These are phyloP conservation scores for Pythium pyrilobum DNA, from an alignment of 352 stramenopile genomes.

Conservation along the genomic window DNA sequence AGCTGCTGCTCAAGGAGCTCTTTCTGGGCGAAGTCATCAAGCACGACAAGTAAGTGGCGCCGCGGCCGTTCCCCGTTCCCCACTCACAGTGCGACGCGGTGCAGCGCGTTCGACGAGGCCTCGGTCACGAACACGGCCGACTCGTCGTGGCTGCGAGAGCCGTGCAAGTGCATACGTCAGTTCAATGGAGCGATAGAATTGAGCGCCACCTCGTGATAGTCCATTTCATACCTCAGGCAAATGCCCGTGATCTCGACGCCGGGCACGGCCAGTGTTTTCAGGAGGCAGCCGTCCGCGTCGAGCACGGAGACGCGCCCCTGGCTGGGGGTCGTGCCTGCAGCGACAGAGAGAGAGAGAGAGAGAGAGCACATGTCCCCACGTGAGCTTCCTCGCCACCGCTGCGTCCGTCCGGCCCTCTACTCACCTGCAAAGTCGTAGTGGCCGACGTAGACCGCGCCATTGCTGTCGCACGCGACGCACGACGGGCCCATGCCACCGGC, in stretches of 20 bases:
- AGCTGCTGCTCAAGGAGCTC: slow-evolving; percentile 78
- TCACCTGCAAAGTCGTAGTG: slow-evolving; percentile 82
- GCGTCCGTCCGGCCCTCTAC: background rate
- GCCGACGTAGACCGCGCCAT: slow-evolving; percentile 67
- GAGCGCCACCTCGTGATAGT: background rate
- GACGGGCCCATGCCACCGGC: slow-evolving; percentile 72
- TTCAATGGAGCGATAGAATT: background rate
- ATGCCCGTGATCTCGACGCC: slow-evolving; percentile 72
- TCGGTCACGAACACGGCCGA: slow-evolving; percentile 67
- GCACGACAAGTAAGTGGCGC: slow-evolving; percentile 6
- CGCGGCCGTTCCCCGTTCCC: no score
- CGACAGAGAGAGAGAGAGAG: background rate
- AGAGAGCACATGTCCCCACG: no score
- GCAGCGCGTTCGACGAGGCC: slow-evolving; percentile 65
- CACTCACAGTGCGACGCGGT: slow-evolving; percentile 33
- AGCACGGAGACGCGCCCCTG: slow-evolving; percentile 72
- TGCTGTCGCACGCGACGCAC: slow-evolving; percentile 54
- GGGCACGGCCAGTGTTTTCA: slow-evolving; percentile 45
- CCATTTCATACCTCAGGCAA: slow-evolving; percentile 46
- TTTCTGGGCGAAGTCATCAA: slow-evolving; percentile 52
- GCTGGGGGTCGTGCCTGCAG: slow-evolving; percentile 22
- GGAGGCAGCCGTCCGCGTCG: slow-evolving; percentile 35
- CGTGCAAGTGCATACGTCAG: background rate
- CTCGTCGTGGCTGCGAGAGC: slow-evolving; percentile 35
- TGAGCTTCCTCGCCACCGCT: no score